Evolutionary conservation across 2,329 filamentous ascomycete genomes (phyloP), one percentile per base, ranked within the genome.

Genomic region (Hymenotorrendiella dingleyae): DNA sequence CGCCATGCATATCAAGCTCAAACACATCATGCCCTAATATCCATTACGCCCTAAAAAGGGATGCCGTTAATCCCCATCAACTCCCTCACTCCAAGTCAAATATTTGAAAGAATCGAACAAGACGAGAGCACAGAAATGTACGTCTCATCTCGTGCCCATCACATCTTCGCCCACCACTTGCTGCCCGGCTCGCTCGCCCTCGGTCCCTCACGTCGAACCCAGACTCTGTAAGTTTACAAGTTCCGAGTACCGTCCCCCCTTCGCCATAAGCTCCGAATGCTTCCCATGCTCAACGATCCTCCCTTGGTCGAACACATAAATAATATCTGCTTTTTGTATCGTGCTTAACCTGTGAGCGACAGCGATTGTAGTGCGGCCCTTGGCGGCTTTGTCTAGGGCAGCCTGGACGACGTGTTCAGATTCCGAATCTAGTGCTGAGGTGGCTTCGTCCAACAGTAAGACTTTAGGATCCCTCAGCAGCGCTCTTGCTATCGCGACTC

Each of bases 261-360:
- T 74, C 52, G 71, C 73, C 74, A 86, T 80, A 55, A 91, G 62
- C 59, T 88, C 84, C 0, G 68, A 57, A 60, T 97, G 91, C 7
- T 80, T 88, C 4, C 91, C 91, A 53, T 78, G 76, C 69, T 97
- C 91, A 1, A 94, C 85, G 32, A 97, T 78, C 46, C 79, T 76
- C 6, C 91, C 93, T 56, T 86, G 82, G 63, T 96, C 90, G 61
- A 97, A 93, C n/a, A 97, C 91, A 53, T 94, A 96, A 55, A 97
- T 97, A 36, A 91, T 69, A 60, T 97, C 91, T 0, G 91, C 91
- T 62, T 93, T 90, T 62, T 95, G 89, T 47, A 97, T 96, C 0
- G 93, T 96, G 58, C 82, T 88, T 5, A 98, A 69, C 19, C 93
- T 75, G 65, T 98, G 91, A 3, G 93, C 93, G 1, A 98, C 91